These are phyloP conservation scores for Magnolia changhungtana DNA, from an alignment of 164 flowering plant genomes.

Conservation along the genomic window DNA sequence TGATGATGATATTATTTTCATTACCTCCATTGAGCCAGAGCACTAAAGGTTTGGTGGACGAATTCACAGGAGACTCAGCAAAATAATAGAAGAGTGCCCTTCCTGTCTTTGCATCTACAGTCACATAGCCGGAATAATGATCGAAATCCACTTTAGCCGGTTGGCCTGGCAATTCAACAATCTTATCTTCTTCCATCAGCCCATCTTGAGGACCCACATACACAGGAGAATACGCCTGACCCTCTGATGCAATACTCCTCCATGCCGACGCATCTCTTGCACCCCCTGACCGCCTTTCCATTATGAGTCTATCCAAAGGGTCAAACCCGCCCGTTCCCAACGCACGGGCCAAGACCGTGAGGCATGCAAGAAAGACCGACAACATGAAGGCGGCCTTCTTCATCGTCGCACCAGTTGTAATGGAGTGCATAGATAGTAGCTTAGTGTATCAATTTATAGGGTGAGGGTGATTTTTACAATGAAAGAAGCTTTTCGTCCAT, in stretches of 20 bases:
- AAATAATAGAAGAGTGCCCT: constrained; percentile 35
- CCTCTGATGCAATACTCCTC: neutral
- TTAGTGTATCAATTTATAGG: too few relatives aligned
- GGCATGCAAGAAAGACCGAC: too few relatives aligned
- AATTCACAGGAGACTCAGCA: constrained; percentile 14
- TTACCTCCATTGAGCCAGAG: constrained; percentile 24
- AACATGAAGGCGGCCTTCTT: too few relatives aligned
- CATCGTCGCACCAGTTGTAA: too few relatives aligned
- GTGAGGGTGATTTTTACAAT: too few relatives aligned
- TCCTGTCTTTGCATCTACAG: constrained; percentile 38
- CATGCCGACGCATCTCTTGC: neutral
- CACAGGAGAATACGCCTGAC: neutral
- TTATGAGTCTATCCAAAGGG: neutral
- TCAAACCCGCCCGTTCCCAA: neutral
- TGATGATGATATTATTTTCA: neutral
- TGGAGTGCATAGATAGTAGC: too few relatives aligned
- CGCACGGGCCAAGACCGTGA: neutral
- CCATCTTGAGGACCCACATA: constrained; percentile 26
- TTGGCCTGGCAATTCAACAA: constrained; percentile 45
- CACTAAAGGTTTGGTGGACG: constrained; percentile 13
- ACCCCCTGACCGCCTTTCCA: neutral
- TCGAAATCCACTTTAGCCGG: constrained; percentile 46
- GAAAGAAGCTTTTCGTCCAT: too few relatives aligned
- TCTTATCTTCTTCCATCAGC: constrained; percentile 37
- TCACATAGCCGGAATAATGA: constrained; percentile 55